A percentile compares a stretch with the other conserved stretches of the same genome.
Conservation (phyloP, 176 grass and related monocot genomes). For the Secale cereale region DNA sequence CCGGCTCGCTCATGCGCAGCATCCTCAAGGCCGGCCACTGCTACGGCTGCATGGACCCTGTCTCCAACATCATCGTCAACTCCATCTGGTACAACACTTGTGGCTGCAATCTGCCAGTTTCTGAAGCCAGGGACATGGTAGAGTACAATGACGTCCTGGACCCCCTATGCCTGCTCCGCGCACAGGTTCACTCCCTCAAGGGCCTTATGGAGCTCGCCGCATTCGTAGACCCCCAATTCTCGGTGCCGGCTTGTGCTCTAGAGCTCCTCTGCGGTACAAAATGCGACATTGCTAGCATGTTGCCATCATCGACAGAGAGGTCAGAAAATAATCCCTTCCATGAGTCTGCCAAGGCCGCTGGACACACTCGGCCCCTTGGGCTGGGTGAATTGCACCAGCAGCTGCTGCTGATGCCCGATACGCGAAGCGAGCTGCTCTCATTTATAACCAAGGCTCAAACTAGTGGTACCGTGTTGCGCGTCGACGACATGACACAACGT, state of each 20-base stretch:
- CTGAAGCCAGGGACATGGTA: not conserved
- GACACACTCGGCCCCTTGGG: not conserved
- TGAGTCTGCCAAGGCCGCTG: not conserved
- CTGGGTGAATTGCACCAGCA: not conserved
- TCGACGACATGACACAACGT: not conserved
- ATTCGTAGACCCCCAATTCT: not conserved
- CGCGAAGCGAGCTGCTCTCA: not conserved
- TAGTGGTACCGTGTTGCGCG: not conserved
- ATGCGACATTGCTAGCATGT: not conserved
- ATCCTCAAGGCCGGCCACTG: not conserved
- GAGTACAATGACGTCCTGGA: not conserved
- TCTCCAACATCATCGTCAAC: slow-evolving; percentile 10
- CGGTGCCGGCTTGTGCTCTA: not conserved
- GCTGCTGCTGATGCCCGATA: not conserved
- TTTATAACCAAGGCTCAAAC: not conserved
- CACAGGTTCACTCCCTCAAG: not conserved
- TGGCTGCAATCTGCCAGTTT: not conserved
- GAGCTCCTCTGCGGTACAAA: not conserved
- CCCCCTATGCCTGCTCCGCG: not conserved
- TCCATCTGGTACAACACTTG: not conserved
- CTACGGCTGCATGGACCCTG: not conserved
- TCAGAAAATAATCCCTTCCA: not conserved
- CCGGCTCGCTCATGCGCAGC: not conserved
- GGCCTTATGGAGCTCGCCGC: not conserved
- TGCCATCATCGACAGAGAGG: not conserved